A percentile compares a stretch with the other conserved stretches of the same genome.
Evolutionary conservation across 495 filamentous ascomycete genomes (phyloP).

Genomic region (Neurospora sp.): DNA sequence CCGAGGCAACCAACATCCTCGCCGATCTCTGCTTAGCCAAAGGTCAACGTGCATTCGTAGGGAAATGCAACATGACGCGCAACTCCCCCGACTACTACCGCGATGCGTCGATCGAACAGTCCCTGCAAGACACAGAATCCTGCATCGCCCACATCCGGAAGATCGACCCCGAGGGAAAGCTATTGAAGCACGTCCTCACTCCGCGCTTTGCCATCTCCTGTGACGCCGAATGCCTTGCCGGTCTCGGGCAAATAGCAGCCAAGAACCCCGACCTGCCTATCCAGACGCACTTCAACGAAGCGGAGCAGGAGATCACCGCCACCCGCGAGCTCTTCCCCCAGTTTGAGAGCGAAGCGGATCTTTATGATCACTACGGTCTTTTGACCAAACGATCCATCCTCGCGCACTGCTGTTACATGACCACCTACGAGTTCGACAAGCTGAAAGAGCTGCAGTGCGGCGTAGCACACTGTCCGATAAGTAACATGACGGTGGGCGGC

Average conservation of each 20-base stretch:
- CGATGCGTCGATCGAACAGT: slow-evolving; percentile 38
- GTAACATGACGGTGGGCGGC: slow-evolving; percentile 52
- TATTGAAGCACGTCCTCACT: slow-evolving; percentile 51
- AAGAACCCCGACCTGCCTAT: slow-evolving; percentile 45
- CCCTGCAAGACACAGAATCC: slow-evolving; percentile 40
- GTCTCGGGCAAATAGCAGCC: slow-evolving; percentile 41
- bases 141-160: slow-evolving; percentile 40
- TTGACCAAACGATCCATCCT: slow-evolving; percentile 48
- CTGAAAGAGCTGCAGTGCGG: slow-evolving; percentile 42
- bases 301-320: slow-evolving; percentile 42
- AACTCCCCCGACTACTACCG: slow-evolving; percentile 50
- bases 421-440: slow-evolving; percentile 41
- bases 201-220: slow-evolving; percentile 58
- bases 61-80: slow-evolving; percentile 58
- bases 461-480: slow-evolving; percentile 53
- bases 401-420: slow-evolving; percentile 53
- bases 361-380: slow-evolving; percentile 45
- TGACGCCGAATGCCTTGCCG: slow-evolving; percentile 38
- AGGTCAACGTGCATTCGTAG: slow-evolving; percentile 55
- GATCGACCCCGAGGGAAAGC: slow-evolving; percentile 29
- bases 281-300: slow-evolving; percentile 59
- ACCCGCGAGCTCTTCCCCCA: slow-evolving; percentile 44
- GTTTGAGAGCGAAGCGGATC: slow-evolving; percentile 39
- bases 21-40: slow-evolving; percentile 45
- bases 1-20: slow-evolving; percentile 47